phyloP scores from a whole-genome alignment of 83 land plant species.

The Diphasiastrum complanatum region DNA sequence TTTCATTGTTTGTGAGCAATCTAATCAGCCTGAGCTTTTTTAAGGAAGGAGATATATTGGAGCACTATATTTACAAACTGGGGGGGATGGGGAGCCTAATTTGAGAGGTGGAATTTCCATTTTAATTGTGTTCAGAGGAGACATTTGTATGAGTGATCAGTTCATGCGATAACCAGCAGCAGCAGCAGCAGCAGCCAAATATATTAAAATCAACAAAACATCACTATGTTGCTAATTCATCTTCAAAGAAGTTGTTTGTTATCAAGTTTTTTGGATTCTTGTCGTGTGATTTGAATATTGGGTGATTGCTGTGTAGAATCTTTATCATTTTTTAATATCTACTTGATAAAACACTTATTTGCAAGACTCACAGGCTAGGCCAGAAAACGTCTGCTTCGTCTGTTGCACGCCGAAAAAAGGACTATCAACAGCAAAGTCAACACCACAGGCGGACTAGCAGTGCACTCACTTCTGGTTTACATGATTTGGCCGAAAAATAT shows the following conservation, averaged over 20 bases:
- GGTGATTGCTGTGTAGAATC: constrained; percentile 10
- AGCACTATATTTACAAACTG: too few species aligned
- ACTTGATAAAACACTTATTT: not conserved
- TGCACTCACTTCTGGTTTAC: constrained; percentile 61
- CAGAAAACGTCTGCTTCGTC: constrained; percentile 33
- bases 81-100: too few species aligned
- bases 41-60: too few species aligned
- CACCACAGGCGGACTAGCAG: constrained; percentile 54
- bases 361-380: constrained; percentile 48
- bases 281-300: constrained; percentile 3
- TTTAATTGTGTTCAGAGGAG: too few species aligned
- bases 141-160: too few species aligned
- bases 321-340: not conserved
- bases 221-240: too few species aligned
- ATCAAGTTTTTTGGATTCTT: not conserved
- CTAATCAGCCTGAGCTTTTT: too few species aligned
- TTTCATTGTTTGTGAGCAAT: too few species aligned
- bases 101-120: too few species aligned
- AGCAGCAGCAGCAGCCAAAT: too few species aligned
- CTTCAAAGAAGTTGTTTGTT: not conserved
- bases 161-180: too few species aligned
- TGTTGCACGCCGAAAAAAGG: constrained; percentile 35
- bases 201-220: too few species aligned
- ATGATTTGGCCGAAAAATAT: constrained; percentile 76
- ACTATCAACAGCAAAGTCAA: constrained; percentile 20